Base-by-base conservation (phyloP, 768 basidiomycete species). In the Inosperma sp. region DNA sequence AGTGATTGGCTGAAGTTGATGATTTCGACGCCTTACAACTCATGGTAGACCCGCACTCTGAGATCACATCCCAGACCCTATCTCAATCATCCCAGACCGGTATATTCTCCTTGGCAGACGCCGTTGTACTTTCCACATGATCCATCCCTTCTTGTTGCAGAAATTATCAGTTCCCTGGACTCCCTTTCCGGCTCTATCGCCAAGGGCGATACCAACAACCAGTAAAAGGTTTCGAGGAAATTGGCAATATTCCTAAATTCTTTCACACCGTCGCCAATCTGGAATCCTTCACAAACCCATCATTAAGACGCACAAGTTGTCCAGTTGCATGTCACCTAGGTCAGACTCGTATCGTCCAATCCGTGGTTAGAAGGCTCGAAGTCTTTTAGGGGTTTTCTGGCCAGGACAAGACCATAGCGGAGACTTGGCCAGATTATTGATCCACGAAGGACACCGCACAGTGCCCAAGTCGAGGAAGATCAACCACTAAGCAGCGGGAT, bases 191-290 rank as follows among this genome's bases (percentile, higher is more conserved):
- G 12, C 25, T n/a, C 14, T 13, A 16, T 25, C 40, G n/a, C 41
- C 41, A 42, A 23, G 25, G 26, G 14, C 41, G n/a, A 42, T 42
- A 23, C 41, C 19, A 41, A 22, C 27, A 42, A 26, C 41, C 29
- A 9, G 41, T 42, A 27, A n/a, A 42, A 27, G 16, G 25, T 23
- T 27, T 42, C n/a, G 17, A 42, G 41, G 41, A 27, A 42, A 42
- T 42, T 42, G n/a, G 23, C 40, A 42, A 42, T 25, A 27, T 42
- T 42, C 41, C 40, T 42, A 42, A 25, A 42, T 13, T 42, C 14
- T 14, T 42, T 26, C 14, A 27, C 41, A 42, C 25, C 12, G 25
- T 8, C 41, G 7, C 25, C 5, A 41, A 41, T 42, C 41, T 27
- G 41, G 13, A 27, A 26, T 3, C 25, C 13, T 42, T 42, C 13